Percentiles rank a stretch among this genome's conserved stretches.
Conservation (phyloP, 352 stramenopile species). For the Phytophthora citrophthora region DNA sequence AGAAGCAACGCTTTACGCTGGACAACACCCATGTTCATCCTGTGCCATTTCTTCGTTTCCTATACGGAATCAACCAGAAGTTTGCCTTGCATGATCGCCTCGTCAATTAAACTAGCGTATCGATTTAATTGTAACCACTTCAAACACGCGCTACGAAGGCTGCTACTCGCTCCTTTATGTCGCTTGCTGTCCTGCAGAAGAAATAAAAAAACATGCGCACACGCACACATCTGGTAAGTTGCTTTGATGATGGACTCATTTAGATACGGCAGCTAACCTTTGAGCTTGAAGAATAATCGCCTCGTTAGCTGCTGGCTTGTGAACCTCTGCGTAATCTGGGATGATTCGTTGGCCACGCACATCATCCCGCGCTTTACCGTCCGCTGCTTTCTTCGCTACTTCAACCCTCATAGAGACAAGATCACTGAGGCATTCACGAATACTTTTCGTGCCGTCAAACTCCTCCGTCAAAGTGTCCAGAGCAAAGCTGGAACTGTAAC, state of each 20-base stretch:
- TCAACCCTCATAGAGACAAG: constrained; percentile 59
- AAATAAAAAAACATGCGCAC: constrained; percentile 6
- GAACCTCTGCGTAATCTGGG: constrained; percentile 71
- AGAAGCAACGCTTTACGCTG: constrained; percentile 42
- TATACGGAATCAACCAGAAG: constrained; percentile 17
- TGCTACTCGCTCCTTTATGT: constrained; percentile 40
- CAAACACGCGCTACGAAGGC: constrained; percentile 44
- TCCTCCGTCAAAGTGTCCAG: constrained; percentile 53
- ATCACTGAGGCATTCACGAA: constrained; percentile 65
- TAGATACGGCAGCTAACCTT: constrained; percentile 38
- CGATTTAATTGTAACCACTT: constrained; percentile 22
- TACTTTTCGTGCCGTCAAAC: constrained; percentile 37
- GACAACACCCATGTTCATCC: constrained; percentile 59
- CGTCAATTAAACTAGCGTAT: constrained; percentile 16
- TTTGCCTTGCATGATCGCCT: constrained; percentile 31
- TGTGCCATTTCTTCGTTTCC: constrained; percentile 45
- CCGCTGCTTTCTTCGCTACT: constrained; percentile 64
- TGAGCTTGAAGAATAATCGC: constrained; percentile 53
- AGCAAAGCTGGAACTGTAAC: constrained; percentile 38
- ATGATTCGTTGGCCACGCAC: constrained; percentile 73
- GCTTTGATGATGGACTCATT: neutral
- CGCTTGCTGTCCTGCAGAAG: constrained; percentile 29
- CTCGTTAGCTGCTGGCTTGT: constrained; percentile 56
- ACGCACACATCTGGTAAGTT: constrained; percentile 2
- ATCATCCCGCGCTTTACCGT: constrained; percentile 76